Conservation (phyloP, 768 basidiomycete genomes). For the Trametes cingulata region DNA sequence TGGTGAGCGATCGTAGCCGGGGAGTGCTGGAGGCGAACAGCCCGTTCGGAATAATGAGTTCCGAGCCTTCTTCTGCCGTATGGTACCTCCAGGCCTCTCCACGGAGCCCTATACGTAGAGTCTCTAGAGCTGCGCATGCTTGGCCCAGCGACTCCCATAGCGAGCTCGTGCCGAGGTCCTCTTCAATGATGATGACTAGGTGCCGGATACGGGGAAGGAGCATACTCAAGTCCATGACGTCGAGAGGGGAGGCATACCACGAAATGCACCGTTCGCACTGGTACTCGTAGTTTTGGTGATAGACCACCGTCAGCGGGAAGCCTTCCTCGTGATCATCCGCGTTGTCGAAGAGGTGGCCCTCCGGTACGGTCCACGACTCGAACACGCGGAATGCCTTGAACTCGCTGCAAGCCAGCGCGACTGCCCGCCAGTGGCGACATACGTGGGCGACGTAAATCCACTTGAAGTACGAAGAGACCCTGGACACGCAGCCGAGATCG, state of each 20-base stretch:
- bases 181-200: not conserved
- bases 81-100: not conserved
- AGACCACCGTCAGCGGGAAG: slow-evolving; percentile 4
- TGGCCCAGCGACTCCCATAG: not conserved
- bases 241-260: not conserved
- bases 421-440: slow-evolving; percentile 3
- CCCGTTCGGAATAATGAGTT: not conserved
- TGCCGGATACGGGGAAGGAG: not conserved
- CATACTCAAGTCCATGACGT: not conserved
- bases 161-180: not conserved
- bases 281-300: not conserved
- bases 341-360: not conserved
- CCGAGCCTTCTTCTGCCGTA: not conserved
- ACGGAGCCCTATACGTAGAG: not conserved
- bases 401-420: slow-evolving; percentile 1
- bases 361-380: not conserved
- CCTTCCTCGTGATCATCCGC: not conserved
- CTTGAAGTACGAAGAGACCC: not conserved
- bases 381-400: slow-evolving; percentile 3
- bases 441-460: slow-evolving; percentile 11
- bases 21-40: not conserved
- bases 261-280: not conserved
- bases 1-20: not conserved
- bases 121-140: not conserved
- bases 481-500: not conserved